Evolutionary conservation across 2,329 filamentous ascomycete genomes (phyloP).

Genomic region (Trichoderma lentiforme): DNA sequence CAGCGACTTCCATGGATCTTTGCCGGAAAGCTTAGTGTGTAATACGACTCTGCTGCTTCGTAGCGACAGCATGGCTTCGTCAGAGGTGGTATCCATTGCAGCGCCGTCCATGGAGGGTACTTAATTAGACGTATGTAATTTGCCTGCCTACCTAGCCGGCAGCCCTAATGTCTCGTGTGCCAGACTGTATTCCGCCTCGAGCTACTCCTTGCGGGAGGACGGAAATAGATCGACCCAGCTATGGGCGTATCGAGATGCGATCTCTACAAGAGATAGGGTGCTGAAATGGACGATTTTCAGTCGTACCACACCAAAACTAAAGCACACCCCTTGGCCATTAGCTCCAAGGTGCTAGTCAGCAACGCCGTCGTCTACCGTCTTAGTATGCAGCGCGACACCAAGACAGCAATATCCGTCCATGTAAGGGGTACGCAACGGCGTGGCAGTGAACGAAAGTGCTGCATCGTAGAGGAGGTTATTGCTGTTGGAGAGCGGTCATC

Average conservation of each 20-base stretch:
- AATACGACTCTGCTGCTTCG: background rate
- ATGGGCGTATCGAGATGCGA: constrained; percentile 15
- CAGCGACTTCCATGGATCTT: constrained; percentile 3
- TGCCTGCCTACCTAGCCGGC: background rate
- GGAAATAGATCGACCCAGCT: constrained; percentile 8
- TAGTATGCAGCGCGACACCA: background rate
- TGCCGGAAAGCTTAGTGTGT: background rate
- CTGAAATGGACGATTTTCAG: constrained; percentile 3
- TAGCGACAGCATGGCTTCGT: background rate
- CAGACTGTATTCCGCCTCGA: background rate
- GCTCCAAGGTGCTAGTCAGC: background rate
- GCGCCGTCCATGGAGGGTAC: background rate
- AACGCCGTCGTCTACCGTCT: background rate
- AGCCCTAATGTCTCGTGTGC: background rate
- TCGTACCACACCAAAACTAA: background rate
- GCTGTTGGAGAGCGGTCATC: background rate
- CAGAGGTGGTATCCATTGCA: background rate
- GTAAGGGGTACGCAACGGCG: background rate
- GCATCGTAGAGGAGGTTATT: background rate
- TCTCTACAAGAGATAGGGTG: constrained; percentile 10
- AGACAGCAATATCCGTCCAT: background rate
- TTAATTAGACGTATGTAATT: background rate
- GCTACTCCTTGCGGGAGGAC: background rate
- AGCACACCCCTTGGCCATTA: background rate
- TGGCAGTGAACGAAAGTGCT: background rate